Evolutionary conservation across 208 protist genomes (phyloP), one percentile per base, ranked within the genome.

Genomic region (Trypanosoma vivax): DNA sequence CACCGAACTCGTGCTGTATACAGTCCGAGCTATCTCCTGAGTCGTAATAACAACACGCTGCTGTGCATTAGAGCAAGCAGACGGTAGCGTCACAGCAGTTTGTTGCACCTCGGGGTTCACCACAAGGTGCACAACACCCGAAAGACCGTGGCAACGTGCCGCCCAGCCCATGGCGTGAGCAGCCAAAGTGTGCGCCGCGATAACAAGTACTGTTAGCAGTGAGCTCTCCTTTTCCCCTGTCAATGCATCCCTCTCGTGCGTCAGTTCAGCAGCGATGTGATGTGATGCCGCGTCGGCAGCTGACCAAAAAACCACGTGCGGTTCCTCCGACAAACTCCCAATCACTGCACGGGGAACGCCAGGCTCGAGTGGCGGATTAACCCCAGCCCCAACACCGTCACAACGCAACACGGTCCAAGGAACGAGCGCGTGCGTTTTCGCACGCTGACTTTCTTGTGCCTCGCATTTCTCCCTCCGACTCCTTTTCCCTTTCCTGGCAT

Each of bases 161-260:
- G 80, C 83, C 82, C 83, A 90, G 11, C 77, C 80, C 58, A 90
- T 88, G 42, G 80, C 86, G 57, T 88, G 79, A 1, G 86, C 78
- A 40, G 63, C 73, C 29, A 74, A 60, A 19, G 76, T 61, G 31
- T 59, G 52, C 2, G 67, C 72, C 1, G 73, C 71, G 2, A 89
- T 76, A 30, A 90, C 68, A 14, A 93, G 50, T 37, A 85, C 73
- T 35, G 73, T 47, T 34, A 47, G n/a, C 24, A 52, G 41, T 18
- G n/a, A 14, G n/a, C 9, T 14, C 19, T 33, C 16, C 4, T 35
- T 13, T n/a, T 55, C 42, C 11, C 29, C 29, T 46, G 14, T 16
- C 51, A 18, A 18, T 33, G n/a, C n/a, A n/a, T 10, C 14, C 6
- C 29, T 6, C 28, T 39, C 6, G 16, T 46, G n/a, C 14, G 24